Conservation (phyloP, 768 basidiomycete species). For the Auricularia auricula-judae region DNA sequence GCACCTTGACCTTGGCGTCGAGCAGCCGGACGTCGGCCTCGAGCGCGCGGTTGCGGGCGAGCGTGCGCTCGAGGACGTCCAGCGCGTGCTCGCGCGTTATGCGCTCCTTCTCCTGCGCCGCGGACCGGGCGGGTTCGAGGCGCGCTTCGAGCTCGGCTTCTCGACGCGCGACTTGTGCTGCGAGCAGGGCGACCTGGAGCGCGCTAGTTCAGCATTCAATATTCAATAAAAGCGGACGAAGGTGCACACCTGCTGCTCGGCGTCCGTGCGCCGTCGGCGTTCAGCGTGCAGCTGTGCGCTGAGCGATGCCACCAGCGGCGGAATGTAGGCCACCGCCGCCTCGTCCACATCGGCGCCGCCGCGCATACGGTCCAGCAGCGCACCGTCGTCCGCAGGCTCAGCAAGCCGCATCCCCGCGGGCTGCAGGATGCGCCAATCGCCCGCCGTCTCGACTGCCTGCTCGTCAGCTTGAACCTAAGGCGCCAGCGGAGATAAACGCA, state of each 20-base stretch:
- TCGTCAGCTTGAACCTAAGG: not conserved
- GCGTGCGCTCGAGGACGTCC: slow-evolving; percentile 27
- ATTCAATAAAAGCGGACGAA: too few species aligned
- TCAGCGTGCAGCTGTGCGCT: not conserved
- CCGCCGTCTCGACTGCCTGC: not conserved
- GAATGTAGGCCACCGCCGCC: not conserved
- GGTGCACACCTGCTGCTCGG: slow-evolving; percentile 10
- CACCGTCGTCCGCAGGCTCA: not conserved
- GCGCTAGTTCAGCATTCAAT: too few species aligned
- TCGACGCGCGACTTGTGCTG: slow-evolving; percentile 43
- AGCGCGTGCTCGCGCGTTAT: slow-evolving; percentile 25
- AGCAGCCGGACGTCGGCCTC: slow-evolving; percentile 30
- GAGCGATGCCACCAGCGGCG: not conserved
- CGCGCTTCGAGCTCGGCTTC: slow-evolving; percentile 42
- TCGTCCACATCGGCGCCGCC: not conserved
- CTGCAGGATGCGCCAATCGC: not conserved
- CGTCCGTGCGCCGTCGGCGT: not conserved
- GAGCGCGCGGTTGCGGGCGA: slow-evolving; percentile 30
- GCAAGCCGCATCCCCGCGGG: not conserved
- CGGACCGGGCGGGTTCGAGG: too few species aligned
- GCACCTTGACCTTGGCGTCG: not conserved
- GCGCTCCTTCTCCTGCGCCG: not conserved
- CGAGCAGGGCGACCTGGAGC: slow-evolving; percentile 30
- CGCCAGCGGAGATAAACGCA: slow-evolving; percentile 18
- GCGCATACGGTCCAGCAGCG: not conserved